Evolutionary conservation across 2,329 filamentous ascomycete genomes (phyloP).

Genomic region (Talaromyces sp.): DNA sequence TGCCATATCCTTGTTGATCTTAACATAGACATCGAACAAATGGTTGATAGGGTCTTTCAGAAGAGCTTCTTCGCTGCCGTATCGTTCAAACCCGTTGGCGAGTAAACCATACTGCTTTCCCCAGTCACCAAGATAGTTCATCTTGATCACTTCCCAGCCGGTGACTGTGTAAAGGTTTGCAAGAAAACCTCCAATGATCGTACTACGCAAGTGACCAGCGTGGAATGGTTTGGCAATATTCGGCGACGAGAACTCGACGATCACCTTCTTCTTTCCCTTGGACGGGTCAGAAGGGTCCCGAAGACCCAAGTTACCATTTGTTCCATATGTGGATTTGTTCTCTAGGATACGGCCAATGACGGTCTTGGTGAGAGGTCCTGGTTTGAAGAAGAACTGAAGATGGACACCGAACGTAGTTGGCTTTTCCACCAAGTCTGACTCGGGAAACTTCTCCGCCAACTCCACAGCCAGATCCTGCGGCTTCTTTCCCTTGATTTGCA

Average conservation of each 20-base stretch:
- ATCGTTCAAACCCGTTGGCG: slow-evolving; percentile 58
- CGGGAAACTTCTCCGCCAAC: slow-evolving; percentile 53
- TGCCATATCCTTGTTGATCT: slow-evolving; percentile 54
- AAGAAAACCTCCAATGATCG: slow-evolving; percentile 63
- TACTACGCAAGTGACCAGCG: slow-evolving; percentile 60
- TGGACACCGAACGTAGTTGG: slow-evolving; percentile 55
- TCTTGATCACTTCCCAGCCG: slow-evolving; percentile 58
- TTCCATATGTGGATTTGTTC: slow-evolving; percentile 54
- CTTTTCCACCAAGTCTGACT: slow-evolving; percentile 53
- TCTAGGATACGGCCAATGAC: slow-evolving; percentile 57
- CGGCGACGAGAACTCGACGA: slow-evolving; percentile 62
- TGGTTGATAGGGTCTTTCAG: slow-evolving; percentile 59
- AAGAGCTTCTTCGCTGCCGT: slow-evolving; percentile 57
- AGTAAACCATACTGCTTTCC: slow-evolving; percentile 63
- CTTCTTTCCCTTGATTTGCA: slow-evolving; percentile 53
- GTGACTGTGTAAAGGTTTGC: slow-evolving; percentile 57
- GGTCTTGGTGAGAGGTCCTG: slow-evolving; percentile 50
- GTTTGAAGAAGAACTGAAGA: slow-evolving; percentile 63
- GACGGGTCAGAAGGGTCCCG: slow-evolving; percentile 53
- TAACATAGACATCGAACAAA: slow-evolving; percentile 62
- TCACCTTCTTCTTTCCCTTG: slow-evolving; percentile 54
- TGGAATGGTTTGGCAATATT: slow-evolving; percentile 66
- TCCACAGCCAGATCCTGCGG: slow-evolving; percentile 53
- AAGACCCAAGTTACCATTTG: slow-evolving; percentile 55
- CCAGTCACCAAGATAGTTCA: slow-evolving; percentile 67